Evolutionary conservation across 1,139 yeast species (phyloP).

Genomic region (Komagataea norvegica): DNA sequence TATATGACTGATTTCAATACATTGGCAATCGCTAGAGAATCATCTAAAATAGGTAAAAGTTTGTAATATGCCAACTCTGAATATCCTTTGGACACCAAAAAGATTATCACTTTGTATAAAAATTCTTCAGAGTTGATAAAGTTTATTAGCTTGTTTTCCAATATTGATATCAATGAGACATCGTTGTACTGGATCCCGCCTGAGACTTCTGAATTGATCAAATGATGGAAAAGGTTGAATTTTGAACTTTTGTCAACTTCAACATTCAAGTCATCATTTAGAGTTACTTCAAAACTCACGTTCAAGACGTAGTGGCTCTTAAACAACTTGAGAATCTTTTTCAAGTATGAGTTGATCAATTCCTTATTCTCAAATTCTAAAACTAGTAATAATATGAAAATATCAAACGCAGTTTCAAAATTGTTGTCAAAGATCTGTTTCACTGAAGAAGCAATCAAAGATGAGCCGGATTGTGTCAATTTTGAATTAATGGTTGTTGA

Average conservation of each 20-base stretch:
- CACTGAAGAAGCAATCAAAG: slow-evolving; percentile 22
- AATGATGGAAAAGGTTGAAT: not conserved
- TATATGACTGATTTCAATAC: slow-evolving; percentile 28
- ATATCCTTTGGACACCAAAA: slow-evolving; percentile 18
- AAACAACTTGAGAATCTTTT: slow-evolving; percentile 16
- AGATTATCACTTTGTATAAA: slow-evolving; percentile 22
- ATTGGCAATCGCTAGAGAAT: slow-evolving; percentile 21
- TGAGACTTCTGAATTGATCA: slow-evolving; percentile 9
- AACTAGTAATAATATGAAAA: slow-evolving; percentile 35
- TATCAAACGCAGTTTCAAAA: slow-evolving; percentile 28
- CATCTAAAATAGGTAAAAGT: slow-evolving; percentile 14
- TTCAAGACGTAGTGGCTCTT: slow-evolving; percentile 18
- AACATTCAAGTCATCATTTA: slow-evolving; percentile 14
- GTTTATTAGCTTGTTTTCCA: slow-evolving; percentile 14
- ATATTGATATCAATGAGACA: slow-evolving; percentile 23
- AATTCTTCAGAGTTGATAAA: slow-evolving; percentile 23
- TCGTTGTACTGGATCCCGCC: slow-evolving; percentile 24
- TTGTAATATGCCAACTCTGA: slow-evolving; percentile 15
- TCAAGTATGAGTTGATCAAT: slow-evolving; percentile 14
- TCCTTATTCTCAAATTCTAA: slow-evolving; percentile 26
- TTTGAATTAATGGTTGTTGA: slow-evolving; percentile 12
- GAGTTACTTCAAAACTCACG: slow-evolving; percentile 15
- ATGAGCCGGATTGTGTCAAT: slow-evolving; percentile 14
- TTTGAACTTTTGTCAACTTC: slow-evolving; percentile 18
- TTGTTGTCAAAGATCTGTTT: slow-evolving; percentile 24